Evolutionary conservation across 352 stramenopile genomes (phyloP).

Genomic region (Phytophthora sp.): DNA sequence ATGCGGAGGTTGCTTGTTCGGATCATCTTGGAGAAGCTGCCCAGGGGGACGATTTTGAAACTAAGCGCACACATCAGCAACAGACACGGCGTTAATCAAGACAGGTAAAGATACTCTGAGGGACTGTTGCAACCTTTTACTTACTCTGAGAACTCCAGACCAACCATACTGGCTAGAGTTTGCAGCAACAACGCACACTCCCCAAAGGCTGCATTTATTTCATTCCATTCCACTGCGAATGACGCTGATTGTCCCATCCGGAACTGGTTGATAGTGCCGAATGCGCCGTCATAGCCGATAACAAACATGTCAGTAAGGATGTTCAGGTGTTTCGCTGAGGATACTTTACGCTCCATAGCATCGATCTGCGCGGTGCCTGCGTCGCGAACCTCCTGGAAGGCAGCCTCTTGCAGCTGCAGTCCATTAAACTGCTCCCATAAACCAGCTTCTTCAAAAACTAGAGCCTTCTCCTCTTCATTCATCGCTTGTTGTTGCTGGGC

Average conservation of each 20-base stretch:
- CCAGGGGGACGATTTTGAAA: slow-evolving; percentile 88
- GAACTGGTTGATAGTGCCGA: slow-evolving; percentile 89
- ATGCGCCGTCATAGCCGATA: slow-evolving; percentile 73
- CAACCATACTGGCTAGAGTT: slow-evolving; percentile 63
- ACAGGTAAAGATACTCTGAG: neutral
- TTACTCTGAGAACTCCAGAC: slow-evolving; percentile 74
- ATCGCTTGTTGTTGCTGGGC: slow-evolving; percentile 53
- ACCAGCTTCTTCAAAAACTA: slow-evolving; percentile 56
- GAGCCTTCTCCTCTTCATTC: slow-evolving; percentile 48
- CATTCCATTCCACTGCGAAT: slow-evolving; percentile 83
- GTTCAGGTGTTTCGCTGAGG: slow-evolving; percentile 56
- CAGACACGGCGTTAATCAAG: slow-evolving; percentile 4
- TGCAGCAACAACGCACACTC: slow-evolving; percentile 75
- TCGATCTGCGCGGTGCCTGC: slow-evolving; percentile 57
- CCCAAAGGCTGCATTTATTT: slow-evolving; percentile 87
- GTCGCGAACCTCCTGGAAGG: slow-evolving; percentile 65
- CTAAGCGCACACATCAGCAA: no score
- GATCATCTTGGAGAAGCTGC: slow-evolving; percentile 89
- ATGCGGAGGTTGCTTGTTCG: slow-evolving; percentile 77
- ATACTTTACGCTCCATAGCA: slow-evolving; percentile 55
- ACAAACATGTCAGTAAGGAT: slow-evolving; percentile 79
- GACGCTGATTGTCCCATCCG: slow-evolving; percentile 68
- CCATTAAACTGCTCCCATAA: slow-evolving; percentile 70
- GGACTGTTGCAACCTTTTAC: slow-evolving; percentile 11
- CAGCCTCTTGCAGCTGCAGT: slow-evolving; percentile 51